phyloP scores from a whole-genome alignment of 2,329 filamentous ascomycete genomes.

The Albophoma yamanashiensis region DNA sequence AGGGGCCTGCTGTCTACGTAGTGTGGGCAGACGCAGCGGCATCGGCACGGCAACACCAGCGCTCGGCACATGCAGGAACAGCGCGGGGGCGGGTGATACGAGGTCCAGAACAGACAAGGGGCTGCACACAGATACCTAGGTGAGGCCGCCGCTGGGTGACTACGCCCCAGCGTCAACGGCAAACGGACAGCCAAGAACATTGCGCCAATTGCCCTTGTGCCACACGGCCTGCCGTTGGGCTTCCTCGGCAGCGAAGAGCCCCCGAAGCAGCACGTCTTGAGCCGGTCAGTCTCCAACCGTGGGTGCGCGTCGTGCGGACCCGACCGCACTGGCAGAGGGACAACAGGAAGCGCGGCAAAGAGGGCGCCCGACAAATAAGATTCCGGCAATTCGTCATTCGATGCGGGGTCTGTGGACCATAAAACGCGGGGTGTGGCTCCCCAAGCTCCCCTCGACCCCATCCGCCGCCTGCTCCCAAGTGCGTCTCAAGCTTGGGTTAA shows the following conservation, averaged over 20 bases:
- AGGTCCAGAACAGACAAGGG: too few species aligned
- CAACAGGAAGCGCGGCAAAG: background rate
- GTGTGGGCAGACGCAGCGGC: background rate
- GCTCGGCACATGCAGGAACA: background rate
- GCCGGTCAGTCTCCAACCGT: background rate
- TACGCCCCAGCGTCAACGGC: too few species aligned
- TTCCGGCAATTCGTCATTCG: background rate
- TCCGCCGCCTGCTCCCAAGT: background rate
- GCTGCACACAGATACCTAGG: background rate
- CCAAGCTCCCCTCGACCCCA: background rate
- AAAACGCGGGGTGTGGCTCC: slow-evolving; percentile 1
- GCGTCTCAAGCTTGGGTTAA: background rate
- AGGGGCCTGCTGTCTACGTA: background rate
- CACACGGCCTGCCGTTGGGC: background rate
- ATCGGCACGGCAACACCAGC: background rate
- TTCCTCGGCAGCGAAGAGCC: background rate
- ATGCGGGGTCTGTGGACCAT: slow-evolving; percentile 1
- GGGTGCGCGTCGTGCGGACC: background rate
- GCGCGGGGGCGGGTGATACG: background rate
- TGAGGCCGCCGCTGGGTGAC: background rate
- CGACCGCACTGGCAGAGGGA: background rate
- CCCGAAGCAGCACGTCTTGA: background rate
- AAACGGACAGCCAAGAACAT: too few species aligned
- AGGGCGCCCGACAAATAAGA: background rate
- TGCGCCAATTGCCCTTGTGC: background rate